Evolutionary conservation across 2,329 filamentous ascomycete genomes (phyloP), one percentile per base, ranked within the genome.

Genomic region (Paracorniculantispora psalliotae): DNA sequence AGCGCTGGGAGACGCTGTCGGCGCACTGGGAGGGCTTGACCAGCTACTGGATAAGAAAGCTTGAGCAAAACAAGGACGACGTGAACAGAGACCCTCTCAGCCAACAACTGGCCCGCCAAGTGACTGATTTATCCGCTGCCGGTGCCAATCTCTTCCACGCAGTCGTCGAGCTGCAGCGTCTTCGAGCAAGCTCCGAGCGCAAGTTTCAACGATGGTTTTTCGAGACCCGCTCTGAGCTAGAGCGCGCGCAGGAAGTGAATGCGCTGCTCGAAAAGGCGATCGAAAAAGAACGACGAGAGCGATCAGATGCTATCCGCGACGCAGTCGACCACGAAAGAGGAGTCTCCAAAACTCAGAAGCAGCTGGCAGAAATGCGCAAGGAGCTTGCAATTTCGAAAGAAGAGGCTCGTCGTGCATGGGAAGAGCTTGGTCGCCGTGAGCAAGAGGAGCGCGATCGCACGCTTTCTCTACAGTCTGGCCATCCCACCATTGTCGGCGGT

Each of bases 191-290:
- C 59, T 97, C 93, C 0, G 94, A 99, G 73, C 87, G 94, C 63
- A 97, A 97, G 71, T 99, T 99, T 67, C 94, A 99, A 74, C 85
- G 94, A 53, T 99, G 94, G 94, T 97, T 97, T 75, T 96, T 96
- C 66, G 94, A 99, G 71, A 96, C 92, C 8, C 83, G 92, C 54
- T 83, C 88, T 33, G 92, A 97, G 65, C 85, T 96, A 64, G 94
- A 97, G 75, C 86, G 89, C 28, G 83, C 87, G 52, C 88, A 90
- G 64, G 94, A 97, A 73, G 80, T 89, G 39, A 90, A 91, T 59
- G 92, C 86, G 3, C 85, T 92, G 69, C 76, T 96, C n/a, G 88
- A 96, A 68, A 79, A 81, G 35, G 83, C 86, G 43, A 76, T 97
- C n/a, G 82, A 88, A 47, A 81, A 86, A 41, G 92, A 97, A 73